A percentile compares a stretch with the other conserved stretches of the same genome.
These are phyloP conservation scores for Kuraishia capsulata DNA, from an alignment of 805 yeast genomes.

Conservation along the genomic window DNA sequence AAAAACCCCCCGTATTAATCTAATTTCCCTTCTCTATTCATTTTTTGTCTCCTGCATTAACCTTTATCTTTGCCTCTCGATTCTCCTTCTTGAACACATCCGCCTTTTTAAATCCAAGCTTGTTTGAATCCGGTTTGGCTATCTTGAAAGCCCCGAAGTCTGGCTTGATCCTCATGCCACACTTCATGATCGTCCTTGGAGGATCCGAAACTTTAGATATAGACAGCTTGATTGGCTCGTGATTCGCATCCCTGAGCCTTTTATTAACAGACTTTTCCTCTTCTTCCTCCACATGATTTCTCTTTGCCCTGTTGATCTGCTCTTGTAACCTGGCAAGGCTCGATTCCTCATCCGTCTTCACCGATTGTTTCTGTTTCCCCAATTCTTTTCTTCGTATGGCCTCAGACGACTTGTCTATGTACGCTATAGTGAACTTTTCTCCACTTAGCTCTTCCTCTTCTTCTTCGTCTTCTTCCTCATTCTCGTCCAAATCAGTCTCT, in stretches of 20 bases:
- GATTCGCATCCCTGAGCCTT: slow-evolving; percentile 1
- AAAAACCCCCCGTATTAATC: too few relatives aligned
- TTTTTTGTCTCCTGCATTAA: too few relatives aligned
- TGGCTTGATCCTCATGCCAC: slow-evolving; percentile 18
- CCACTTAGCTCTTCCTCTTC: slow-evolving; percentile 23
- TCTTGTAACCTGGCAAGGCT: slow-evolving; percentile 31
- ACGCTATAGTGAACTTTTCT: slow-evolving; percentile 25
- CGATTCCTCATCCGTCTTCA: slow-evolving; percentile 36
- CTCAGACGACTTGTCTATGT: slow-evolving; percentile 47
- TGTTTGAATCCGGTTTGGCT: not conserved
- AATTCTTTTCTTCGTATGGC: slow-evolving; percentile 33
- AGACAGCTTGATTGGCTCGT: slow-evolving; percentile 1
- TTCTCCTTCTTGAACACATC: slow-evolving; percentile 1
- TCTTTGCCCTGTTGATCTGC: slow-evolving; percentile 34
- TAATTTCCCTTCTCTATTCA: too few relatives aligned
- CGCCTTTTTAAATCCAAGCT: not conserved
- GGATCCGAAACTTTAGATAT: not conserved
- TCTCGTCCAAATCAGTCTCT: slow-evolving; percentile 27
- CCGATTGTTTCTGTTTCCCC: slow-evolving; percentile 23
- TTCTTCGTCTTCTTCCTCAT: slow-evolving; percentile 18
- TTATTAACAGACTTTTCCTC: slow-evolving; percentile 1
- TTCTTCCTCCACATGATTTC: slow-evolving; percentile 2
- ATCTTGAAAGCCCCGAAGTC: slow-evolving; percentile 2
- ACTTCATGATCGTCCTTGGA: slow-evolving; percentile 16
- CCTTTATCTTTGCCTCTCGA: not conserved